Conservation (phyloP, 352 stramenopile genomes). For the Globisporangium okanoganense region DNA sequence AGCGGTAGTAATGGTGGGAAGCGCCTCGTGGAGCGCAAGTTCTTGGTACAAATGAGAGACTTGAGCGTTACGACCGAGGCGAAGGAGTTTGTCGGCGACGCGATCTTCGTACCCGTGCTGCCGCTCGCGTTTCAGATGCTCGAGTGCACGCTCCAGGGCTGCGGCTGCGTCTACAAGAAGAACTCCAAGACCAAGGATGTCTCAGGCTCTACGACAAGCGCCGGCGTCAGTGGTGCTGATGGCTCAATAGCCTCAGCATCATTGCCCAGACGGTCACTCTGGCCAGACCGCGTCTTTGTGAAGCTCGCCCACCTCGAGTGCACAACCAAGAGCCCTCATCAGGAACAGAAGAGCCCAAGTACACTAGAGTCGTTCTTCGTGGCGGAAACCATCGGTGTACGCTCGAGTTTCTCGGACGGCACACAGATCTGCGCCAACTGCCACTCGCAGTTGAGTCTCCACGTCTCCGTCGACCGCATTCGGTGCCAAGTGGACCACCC, state of each 20-base stretch:
- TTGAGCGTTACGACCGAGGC: constrained; percentile 58
- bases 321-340: constrained; percentile 8
- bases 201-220: background rate
- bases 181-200: background rate
- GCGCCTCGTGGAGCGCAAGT: constrained; percentile 14
- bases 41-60: constrained; percentile 28
- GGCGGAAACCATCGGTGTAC: constrained; percentile 33
- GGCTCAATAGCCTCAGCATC: background rate
- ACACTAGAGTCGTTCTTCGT: constrained; percentile 26
- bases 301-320: constrained; percentile 33
- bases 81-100: constrained; percentile 55
- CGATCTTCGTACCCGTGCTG: constrained; percentile 61
- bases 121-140: constrained; percentile 71
- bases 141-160: constrained; percentile 59
- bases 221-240: background rate
- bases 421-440: constrained; percentile 33
- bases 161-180: constrained; percentile 30
- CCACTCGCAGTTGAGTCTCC: constrained; percentile 44
- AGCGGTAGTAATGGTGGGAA: background rate
- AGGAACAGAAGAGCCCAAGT: background rate
- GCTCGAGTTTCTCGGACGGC: constrained; percentile 53
- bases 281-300: constrained; percentile 40
- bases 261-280: constrained; percentile 6
- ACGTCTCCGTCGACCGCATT: constrained; percentile 37
- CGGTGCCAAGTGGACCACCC: constrained; percentile 37